These are phyloP conservation scores for Pythium aristosporum DNA, from an alignment of 352 stramenopile species.

Conservation along the genomic window DNA sequence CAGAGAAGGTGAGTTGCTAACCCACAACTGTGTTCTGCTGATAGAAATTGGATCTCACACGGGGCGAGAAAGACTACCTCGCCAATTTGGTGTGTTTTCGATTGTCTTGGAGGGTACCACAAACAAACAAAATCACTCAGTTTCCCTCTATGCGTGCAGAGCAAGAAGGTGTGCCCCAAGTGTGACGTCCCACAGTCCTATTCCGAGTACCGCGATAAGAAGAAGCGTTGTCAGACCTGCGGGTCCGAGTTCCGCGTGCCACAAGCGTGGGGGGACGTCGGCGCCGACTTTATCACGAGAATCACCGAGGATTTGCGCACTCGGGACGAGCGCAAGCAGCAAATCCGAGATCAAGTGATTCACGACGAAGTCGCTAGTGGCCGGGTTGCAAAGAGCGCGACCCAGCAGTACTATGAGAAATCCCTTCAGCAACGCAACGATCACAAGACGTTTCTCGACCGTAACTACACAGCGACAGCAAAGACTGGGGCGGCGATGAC, in stretches of 20 bases:
- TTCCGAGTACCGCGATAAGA: conserved; percentile 84
- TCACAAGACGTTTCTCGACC: conserved; percentile 58
- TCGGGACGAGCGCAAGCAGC: conserved; percentile 46
- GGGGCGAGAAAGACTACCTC: conserved; percentile 74
- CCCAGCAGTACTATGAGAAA: conserved; percentile 72
- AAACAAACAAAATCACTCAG: background rate
- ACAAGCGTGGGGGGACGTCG: conserved; percentile 77
- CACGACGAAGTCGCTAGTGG: conserved; percentile 34
- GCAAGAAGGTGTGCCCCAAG: conserved; percentile 79
- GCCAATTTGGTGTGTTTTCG: conserved; percentile 24
- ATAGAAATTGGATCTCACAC: conserved; percentile 71
- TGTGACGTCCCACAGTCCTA: conserved; percentile 73
- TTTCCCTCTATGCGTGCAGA: conserved; percentile 31
- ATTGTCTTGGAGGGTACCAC: background rate
- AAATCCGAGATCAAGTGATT: conserved; percentile 48
- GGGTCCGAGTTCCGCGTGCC: conserved; percentile 69
- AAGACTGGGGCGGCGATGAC: conserved; percentile 3
- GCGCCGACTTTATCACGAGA: conserved; percentile 55
- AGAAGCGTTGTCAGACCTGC: conserved; percentile 82
- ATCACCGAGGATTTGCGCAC: conserved; percentile 46
- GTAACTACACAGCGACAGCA: conserved; percentile 41
- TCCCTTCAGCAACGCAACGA: conserved; percentile 49
- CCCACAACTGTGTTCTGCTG: background rate
- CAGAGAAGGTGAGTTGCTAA: background rate
- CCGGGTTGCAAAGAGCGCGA: conserved; percentile 45